Evolutionary conservation across 176 grass and related monocot genomes (phyloP).

Genomic region (Themeda triandra): DNA sequence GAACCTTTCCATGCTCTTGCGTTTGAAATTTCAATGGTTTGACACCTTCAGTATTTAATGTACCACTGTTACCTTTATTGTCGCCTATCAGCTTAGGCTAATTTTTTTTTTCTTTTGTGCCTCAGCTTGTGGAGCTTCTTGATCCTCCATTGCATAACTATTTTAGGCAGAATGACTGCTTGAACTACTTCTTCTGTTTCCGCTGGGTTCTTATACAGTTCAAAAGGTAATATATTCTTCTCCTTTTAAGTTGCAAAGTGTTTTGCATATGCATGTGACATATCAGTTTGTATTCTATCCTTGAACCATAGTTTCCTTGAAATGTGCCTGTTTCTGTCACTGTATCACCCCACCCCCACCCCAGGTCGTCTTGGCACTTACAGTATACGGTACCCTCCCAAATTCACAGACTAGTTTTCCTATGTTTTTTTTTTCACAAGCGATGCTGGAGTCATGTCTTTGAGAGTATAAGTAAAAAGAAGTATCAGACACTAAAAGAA

Average conservation of each 20-base stretch:
- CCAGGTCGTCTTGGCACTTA: too few species aligned
- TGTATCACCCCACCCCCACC: too few species aligned
- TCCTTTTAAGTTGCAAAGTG: background rate
- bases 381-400: too few species aligned
- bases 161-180: slow-evolving; percentile 81
- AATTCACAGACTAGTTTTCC: background rate
- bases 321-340: background rate
- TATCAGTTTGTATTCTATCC: background rate
- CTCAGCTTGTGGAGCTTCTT: slow-evolving; percentile 90
- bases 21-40: background rate
- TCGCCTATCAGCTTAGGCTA: slow-evolving; percentile 13
- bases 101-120: slow-evolving; percentile 16
- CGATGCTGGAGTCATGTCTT: background rate
- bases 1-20: background rate
- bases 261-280: slow-evolving; percentile 6
- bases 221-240: slow-evolving; percentile 60
- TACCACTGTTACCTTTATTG: background rate
- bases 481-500: background rate
- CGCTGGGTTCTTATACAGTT: slow-evolving; percentile 99
- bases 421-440: background rate
- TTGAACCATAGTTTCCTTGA: slow-evolving; percentile 4
- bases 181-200: slow-evolving; percentile 99
- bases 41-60: background rate
- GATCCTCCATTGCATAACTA: slow-evolving; percentile 81
- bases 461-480: background rate